Percentiles rank a stretch among this genome's conserved stretches.
phyloP scores from a whole-genome alignment of 23 red algal species.

The Gracilaria domingensis region DNA sequence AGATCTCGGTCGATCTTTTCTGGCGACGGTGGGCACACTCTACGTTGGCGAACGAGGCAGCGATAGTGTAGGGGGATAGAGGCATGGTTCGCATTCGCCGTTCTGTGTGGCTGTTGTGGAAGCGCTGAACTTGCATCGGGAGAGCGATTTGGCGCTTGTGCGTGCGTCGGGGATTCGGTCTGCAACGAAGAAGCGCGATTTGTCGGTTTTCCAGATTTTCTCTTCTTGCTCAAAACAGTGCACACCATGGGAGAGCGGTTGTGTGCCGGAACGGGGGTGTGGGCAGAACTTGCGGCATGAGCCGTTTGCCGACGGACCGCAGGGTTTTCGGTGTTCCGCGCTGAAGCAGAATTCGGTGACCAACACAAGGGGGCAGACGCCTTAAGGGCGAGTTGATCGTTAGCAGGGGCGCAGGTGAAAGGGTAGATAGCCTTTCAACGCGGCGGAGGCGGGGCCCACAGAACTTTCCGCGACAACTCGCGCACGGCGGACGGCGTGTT shows the following conservation, averaged over 20 bases:
- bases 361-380: background rate
- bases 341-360: background rate
- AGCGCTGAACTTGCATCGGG: background rate
- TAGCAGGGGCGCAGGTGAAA: background rate
- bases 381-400: background rate
- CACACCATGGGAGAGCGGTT: constrained; percentile 32
- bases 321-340: background rate
- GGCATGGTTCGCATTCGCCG: background rate
- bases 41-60: background rate
- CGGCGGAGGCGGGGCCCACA: background rate
- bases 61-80: too few species aligned
- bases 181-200: background rate
- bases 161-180: background rate
- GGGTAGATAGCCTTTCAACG: background rate
- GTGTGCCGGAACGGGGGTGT: background rate
- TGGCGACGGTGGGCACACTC: too few species aligned
- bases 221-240: constrained; percentile 3
- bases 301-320: background rate
- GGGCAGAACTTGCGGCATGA: background rate
- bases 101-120: background rate
- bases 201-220: background rate
- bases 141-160: background rate
- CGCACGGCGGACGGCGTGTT: constrained; percentile 1
- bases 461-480: background rate
- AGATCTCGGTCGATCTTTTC: background rate